Evolutionary conservation across 345 rosid species (phyloP).

Genomic region (Hibiscus trionum): DNA sequence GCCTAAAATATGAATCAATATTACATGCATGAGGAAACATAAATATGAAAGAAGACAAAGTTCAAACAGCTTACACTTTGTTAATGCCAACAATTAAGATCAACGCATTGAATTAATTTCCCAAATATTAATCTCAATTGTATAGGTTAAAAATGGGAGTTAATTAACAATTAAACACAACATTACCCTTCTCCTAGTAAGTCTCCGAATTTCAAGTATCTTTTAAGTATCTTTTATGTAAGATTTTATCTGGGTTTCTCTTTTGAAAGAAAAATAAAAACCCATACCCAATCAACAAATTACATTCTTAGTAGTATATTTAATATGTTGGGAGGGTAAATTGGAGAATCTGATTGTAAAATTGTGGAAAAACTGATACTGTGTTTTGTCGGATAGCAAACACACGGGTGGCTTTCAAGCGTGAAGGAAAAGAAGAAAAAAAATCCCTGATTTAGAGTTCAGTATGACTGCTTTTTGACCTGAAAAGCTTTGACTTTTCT

Average conservation of each 20-base stretch:
- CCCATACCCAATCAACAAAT: not conserved
- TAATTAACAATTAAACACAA: not conserved
- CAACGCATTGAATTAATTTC: not conserved
- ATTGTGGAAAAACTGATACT: not conserved
- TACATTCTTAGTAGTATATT: not conserved
- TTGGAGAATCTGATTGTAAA: not conserved
- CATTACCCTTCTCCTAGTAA: not conserved
- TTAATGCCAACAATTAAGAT: not conserved
- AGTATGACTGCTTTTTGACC: slow-evolving; percentile 3
- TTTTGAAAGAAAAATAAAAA: not conserved
- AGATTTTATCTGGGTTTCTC: slow-evolving; percentile 6
- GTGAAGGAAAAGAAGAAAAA: not conserved
- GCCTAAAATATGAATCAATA: not conserved
- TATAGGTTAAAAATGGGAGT: not conserved
- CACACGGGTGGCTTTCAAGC: not conserved
- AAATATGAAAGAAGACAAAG: not conserved
- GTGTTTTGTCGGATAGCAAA: not conserved
- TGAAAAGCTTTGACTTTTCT: slow-evolving; percentile 3
- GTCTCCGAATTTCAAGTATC: slow-evolving; percentile 8
- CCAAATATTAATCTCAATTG: not conserved
- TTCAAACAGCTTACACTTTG: not conserved
- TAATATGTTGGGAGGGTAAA: not conserved
- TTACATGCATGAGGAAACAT: not conserved
- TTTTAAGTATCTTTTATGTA: slow-evolving; percentile 32
- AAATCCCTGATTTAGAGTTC: not conserved